Base-by-base conservation (phyloP, 1,139 yeast species). In the Sugiyamaella grinbergsii region DNA sequence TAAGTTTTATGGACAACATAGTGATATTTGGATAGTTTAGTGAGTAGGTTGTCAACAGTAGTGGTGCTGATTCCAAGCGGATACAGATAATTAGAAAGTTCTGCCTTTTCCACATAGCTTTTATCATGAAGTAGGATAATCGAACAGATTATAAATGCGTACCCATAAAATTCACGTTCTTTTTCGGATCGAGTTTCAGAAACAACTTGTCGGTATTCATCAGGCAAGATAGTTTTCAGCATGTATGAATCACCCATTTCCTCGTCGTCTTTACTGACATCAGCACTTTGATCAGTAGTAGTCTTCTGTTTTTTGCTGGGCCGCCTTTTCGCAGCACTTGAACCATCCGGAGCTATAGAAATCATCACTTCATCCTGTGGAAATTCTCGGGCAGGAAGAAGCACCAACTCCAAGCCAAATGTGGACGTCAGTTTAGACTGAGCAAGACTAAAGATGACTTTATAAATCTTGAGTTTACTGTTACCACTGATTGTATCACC, bases 81-180 rank as follows among this genome's bases (percentile, higher is more conserved):
- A 20, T 29, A 28, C 8, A 48, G 47, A 23, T 48, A 31, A 13
- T 7, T 20, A 5, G 46, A 20, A 2, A 49, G 42, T 33, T 43
- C 41, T 15, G 36, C 18, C 20, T 37, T 44, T 20, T 40, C 49
- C 7, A 44, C 19, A 24, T 39, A 49, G 10, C 52, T 38, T 33
- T 44, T 44, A 10, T 45, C 48, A 31, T 51, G 45, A 3, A 55
- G 43, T 13, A 52, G 20, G 11, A 55, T 48, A 8, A 52, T 29
- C 4, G 54, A 44, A 18, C 51, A 36, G 6, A 53, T 39, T 19
- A 53, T 44, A 22, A 50, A 47, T 11, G 44, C 53, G 7, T 50
- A 24, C 1, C 58, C 58, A 34, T 32, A 47, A 32, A 39, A 52
- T 16, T 45, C 47, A 2, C 39, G 45, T 13, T 55, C 58, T 11